These are phyloP conservation scores for Circinella minor DNA, from an alignment of 371 early-diverging fungal genomes.

Conservation along the genomic window DNA sequence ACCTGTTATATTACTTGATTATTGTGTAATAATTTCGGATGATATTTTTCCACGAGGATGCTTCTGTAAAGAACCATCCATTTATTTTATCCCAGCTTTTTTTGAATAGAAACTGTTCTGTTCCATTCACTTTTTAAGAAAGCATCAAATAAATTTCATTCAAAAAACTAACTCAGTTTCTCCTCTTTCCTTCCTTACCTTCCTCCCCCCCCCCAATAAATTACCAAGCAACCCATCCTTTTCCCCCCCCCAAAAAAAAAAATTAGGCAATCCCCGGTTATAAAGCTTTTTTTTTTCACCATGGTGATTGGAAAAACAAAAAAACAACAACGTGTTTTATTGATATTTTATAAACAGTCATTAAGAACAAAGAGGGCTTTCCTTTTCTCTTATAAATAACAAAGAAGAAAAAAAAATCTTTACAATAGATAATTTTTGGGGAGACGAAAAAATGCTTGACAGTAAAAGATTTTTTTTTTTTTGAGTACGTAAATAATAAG, in stretches of 20 bases:
- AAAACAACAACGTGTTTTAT: background rate
- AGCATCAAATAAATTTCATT: too few species aligned
- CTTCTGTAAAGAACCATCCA: slow-evolving; percentile 17
- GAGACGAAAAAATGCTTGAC: too few species aligned
- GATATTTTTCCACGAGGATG: background rate
- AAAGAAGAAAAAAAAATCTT: too few species aligned
- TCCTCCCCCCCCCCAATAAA: background rate
- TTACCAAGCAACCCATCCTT: background rate
- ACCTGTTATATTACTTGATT: background rate
- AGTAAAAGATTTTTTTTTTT: too few species aligned
- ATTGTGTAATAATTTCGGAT: background rate
- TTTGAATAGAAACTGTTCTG: background rate
- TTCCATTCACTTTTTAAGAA: background rate
- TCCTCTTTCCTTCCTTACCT: background rate
- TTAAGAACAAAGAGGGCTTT: too few species aligned
- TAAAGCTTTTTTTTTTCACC: too few species aligned
- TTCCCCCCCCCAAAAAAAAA: background rate
- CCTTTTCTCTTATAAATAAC: too few species aligned
- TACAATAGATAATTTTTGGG: too few species aligned
- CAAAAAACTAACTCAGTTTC: background rate
- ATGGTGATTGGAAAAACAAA: background rate
- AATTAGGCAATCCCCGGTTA: background rate
- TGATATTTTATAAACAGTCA: too few species aligned
- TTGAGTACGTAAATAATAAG: too few species aligned
- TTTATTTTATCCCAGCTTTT: background rate